Base-by-base conservation (phyloP, 352 stramenopile species). In the Phytophthora sp. region DNA sequence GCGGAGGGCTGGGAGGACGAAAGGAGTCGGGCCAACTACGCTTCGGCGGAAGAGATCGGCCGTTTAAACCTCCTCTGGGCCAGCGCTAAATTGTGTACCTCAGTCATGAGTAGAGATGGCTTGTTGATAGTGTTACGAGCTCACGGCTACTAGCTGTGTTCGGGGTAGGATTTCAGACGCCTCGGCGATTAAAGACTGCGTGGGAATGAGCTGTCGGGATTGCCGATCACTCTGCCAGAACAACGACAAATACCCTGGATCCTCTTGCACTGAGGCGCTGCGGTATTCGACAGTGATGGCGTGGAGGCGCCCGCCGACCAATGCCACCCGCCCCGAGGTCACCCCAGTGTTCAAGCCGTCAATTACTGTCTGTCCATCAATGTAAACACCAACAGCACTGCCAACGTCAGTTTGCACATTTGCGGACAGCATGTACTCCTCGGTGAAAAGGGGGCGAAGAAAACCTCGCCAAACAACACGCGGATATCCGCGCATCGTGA, bases 1-100 rank as follows among this genome's bases (percentile, higher is more conserved):
- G 87, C 13, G 87, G 87, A 8, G 87, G 87, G 5, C 66, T 95
- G n/a, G 83, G 87, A 3, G 84, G 87, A 0, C 70, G 69, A 12
- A 94, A 94, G 58, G 81, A 95, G 69, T 94, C 84, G 0, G 87
- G 87, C 0, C 87, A 95, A 62, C 73, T 95, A 8, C 87, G 87
- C 37, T 95, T 95, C 66, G 87, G 87, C 6, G 87, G 87, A 7
- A 69, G 84, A 17, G 82, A 93, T 23, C 76, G 73, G n/a, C 84
- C 87, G 13, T 95, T 94, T 61, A 79, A 74, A 17, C 75, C 79
- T 8, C 75, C 82, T 2, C 11, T 69, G 42, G 34, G 20, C 3
- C 44, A 49, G 30, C 38, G 35, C 1, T 63, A 28, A 55, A 17
- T n/a, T n/a, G n/a, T n/a, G n/a, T n/a, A n/a, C n/a, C n/a, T n/a